phyloP scores from a whole-genome alignment of 768 basidiomycete genomes.

The Coprinopsis cinerea region DNA sequence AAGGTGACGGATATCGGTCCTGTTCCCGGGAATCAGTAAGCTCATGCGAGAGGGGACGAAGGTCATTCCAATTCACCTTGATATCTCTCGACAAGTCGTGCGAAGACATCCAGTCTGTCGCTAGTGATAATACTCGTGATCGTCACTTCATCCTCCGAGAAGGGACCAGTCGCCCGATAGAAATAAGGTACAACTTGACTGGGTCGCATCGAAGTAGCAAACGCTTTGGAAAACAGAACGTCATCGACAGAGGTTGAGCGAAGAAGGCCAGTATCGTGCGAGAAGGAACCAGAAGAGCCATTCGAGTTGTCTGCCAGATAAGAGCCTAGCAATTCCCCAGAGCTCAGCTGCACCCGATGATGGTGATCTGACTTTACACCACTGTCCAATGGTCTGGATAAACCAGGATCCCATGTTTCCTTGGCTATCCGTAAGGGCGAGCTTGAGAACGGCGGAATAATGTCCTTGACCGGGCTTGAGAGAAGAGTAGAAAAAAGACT shows the following conservation, averaged over 20 bases:
- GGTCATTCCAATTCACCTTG: constrained; percentile 57
- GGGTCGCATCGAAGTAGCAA: constrained; percentile 64
- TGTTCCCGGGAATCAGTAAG: constrained; percentile 20
- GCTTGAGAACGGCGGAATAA: constrained; percentile 16
- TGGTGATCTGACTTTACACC: no score
- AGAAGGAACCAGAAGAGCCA: neutral
- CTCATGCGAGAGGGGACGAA: neutral
- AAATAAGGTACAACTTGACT: constrained; percentile 78
- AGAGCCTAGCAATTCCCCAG: neutral
- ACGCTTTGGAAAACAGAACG: constrained; percentile 59
- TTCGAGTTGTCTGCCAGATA: constrained; percentile 7
- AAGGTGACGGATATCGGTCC: constrained; percentile 84
- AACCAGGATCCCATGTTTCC: constrained; percentile 6
- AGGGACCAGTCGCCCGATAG: constrained; percentile 55
- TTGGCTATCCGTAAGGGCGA: constrained; percentile 5
- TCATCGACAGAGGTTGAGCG: constrained; percentile 32
- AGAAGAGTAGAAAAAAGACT: constrained; percentile 30
- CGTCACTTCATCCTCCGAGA: constrained; percentile 67
- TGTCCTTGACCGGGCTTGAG: constrained; percentile 19
- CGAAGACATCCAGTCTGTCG: constrained; percentile 69
- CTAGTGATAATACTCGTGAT: constrained; percentile 82
- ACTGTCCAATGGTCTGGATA: neutral
- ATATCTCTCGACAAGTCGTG: constrained; percentile 69
- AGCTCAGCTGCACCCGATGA: no score
- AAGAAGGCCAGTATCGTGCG: neutral